Percentiles rank a stretch among this genome's conserved stretches.
Conservation (phyloP, 805 yeast genomes). For the Ogataea neopini region DNA sequence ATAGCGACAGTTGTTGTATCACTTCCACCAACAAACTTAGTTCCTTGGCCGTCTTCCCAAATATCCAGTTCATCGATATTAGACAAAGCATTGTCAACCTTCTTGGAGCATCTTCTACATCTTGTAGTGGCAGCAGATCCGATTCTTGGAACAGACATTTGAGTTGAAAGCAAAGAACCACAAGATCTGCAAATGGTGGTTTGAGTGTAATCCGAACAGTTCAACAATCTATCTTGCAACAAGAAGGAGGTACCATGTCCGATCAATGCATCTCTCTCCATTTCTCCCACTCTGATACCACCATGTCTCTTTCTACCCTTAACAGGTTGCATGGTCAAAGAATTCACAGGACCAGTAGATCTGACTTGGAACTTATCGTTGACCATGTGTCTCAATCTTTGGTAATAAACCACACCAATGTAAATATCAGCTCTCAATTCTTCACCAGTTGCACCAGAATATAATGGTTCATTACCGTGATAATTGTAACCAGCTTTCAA, state of each 20-base stretch:
- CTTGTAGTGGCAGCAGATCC: conserved; percentile 77
- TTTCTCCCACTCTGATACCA: conserved; percentile 99
- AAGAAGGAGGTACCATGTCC: conserved; percentile 98
- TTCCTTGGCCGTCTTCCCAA: conserved; percentile 98
- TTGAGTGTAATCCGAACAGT: conserved; percentile 94
- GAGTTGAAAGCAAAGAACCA: conserved; percentile 90
- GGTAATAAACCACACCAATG: conserved; percentile 96
- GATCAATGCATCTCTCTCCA: conserved; percentile 98
- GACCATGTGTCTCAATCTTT: conserved; percentile 98
- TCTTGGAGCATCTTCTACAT: conserved; percentile 88
- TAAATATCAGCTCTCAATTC: conserved; percentile 95
- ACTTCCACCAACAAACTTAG: conserved; percentile 86
- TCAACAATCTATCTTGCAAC: conserved; percentile 90
- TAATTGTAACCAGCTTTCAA: conserved; percentile 87
- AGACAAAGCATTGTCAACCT: conserved; percentile 57
- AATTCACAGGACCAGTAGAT: conserved; percentile 97
- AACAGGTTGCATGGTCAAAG: conserved; percentile 98
- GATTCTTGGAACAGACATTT: conserved; percentile 85
- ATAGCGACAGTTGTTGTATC: conserved; percentile 94
- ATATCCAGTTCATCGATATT: conserved; percentile 68
- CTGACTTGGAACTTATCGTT: conserved; percentile 99
- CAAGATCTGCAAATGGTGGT: conserved; percentile 87
- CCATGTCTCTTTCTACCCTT: conserved; percentile 98
- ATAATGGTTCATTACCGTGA: conserved; percentile 99
- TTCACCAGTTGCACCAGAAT: conserved; percentile 98